Percentiles rank a stretch among this genome's conserved stretches.
Conservation (phyloP, 805 yeast genomes). For the Spathaspora sp. region DNA sequence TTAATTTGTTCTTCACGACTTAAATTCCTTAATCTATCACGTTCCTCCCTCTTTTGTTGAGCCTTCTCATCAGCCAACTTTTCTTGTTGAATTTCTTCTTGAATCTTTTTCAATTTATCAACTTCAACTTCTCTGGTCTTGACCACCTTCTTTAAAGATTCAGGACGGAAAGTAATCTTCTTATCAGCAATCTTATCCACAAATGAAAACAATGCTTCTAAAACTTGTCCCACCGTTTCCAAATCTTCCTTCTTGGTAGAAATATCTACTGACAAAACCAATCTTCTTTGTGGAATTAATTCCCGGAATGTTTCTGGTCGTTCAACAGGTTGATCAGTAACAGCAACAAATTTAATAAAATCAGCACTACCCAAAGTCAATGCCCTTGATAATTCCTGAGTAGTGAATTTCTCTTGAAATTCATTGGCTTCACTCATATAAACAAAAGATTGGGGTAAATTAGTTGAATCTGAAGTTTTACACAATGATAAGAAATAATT, state of each 20-base stretch:
- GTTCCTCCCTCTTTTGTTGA: conserved; percentile 62
- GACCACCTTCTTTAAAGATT: conserved; percentile 70
- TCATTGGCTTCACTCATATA: conserved; percentile 89
- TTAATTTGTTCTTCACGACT: conserved; percentile 78
- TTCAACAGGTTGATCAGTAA: conserved; percentile 79
- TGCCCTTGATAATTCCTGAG: conserved; percentile 37
- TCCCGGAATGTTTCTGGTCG: conserved; percentile 64
- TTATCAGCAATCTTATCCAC: conserved; percentile 55
- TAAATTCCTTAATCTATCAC: conserved; percentile 53
- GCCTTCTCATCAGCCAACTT: conserved; percentile 66
- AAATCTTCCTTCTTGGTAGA: conserved; percentile 50
- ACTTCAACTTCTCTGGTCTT: conserved; percentile 75
- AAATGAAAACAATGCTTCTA: conserved; percentile 54
- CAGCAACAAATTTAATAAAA: conserved; percentile 62
- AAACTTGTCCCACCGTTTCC: conserved; percentile 44
- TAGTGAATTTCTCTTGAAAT: conserved; percentile 62
- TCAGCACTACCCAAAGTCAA: conserved; percentile 43
- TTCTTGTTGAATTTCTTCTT: conserved; percentile 65
- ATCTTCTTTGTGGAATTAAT: conserved; percentile 48
- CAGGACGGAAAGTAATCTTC: conserved; percentile 60
- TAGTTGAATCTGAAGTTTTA: conserved; percentile 67
- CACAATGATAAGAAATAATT: conserved; percentile 84
- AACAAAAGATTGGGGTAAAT: conserved; percentile 71
- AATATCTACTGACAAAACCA: conserved; percentile 52
- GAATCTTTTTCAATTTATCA: conserved; percentile 63